Evolutionary conservation across 2,329 filamentous ascomycete species (phyloP), one percentile per base, ranked within the genome.

Genomic region (Rhinocladiella mackenziei): DNA sequence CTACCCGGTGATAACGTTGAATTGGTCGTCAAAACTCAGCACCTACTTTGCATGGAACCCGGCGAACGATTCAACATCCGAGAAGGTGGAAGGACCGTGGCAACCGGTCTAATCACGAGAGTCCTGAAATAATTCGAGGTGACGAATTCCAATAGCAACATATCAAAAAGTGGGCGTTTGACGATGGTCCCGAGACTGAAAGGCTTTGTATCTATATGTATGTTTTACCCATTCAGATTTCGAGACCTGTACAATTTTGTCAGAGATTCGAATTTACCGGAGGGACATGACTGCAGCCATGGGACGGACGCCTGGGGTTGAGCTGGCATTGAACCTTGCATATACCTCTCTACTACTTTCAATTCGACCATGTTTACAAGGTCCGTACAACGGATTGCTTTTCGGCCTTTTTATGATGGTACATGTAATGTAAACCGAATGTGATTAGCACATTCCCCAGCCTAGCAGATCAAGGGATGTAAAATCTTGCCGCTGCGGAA

Each of bases 1-100:
- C 94, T 95, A 89, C 92, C 92, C 39, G 92, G 92, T 68, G 92
- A 98, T 79, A 98, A 98, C 71, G 81, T 95, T 57, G 92, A 98
- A 77, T 96, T 98, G 89, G 74, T 92, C 55, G 85, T 89, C 66
- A 80, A 84, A 60, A 82, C 95, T 63, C 80, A 88, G 70, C 75
- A 85, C 70, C 87, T 91, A 53, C 80, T 94, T 62, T 91, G 91
- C 48, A 72, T 96, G 54, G 92, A 98, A 74, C 73, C 80, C 53
- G 91, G 92, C 59, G 88, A 96, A 76, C 86, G 92, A 61, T 92
- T 98, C 80, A 98, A 97, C 77, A 82, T 98, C 65, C 87, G 92
- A 71, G 92, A 98, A 76, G 92, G 92, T 74, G 89, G 91, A 61
- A 81, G 87, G 60, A 92, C 86, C 49, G 85, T 92, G 46, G 86